A percentile compares a stretch with the other conserved stretches of the same genome.
Evolutionary conservation across 495 filamentous ascomycete species (phyloP).

Genomic region (Penicillium bovifimosum): DNA sequence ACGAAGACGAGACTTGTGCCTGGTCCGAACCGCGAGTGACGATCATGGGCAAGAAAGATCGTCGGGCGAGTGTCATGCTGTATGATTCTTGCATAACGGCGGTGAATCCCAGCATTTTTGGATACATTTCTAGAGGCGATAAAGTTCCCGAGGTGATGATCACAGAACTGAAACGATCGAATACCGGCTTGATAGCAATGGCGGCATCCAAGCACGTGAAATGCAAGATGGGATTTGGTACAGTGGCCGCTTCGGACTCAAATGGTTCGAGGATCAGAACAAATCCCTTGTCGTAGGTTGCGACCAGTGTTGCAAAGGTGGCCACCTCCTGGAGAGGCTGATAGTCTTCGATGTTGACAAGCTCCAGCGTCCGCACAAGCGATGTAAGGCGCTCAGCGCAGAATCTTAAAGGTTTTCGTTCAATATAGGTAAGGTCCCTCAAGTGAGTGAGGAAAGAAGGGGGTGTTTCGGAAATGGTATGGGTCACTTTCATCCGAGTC

Average conservation of each 20-base stretch:
- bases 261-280: slow-evolving; percentile 93
- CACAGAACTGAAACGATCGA: slow-evolving; percentile 94
- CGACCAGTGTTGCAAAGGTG: slow-evolving; percentile 94
- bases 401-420: slow-evolving; percentile 92
- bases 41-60: slow-evolving; percentile 95
- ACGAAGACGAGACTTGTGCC: slow-evolving; percentile 80
- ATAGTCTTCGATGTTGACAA: slow-evolving; percentile 97
- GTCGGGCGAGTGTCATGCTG: slow-evolving; percentile 90
- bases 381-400: slow-evolving; percentile 94
- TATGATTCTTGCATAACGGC: slow-evolving; percentile 95
- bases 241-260: slow-evolving; percentile 91
- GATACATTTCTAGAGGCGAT: slow-evolving; percentile 97
- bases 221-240: slow-evolving; percentile 92
- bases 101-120: slow-evolving; percentile 91
- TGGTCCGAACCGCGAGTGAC: slow-evolving; percentile 95
- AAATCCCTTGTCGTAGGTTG: slow-evolving; percentile 97
- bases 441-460: slow-evolving; percentile 89
- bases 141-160: slow-evolving; percentile 98
- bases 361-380: slow-evolving; percentile 88
- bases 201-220: slow-evolving; percentile 97
- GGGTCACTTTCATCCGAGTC: slow-evolving; percentile 95
- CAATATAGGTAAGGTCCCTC: slow-evolving; percentile 94
- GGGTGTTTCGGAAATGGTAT: slow-evolving; percentile 95
- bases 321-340: slow-evolving; percentile 96
- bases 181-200: slow-evolving; percentile 96